Evolutionary conservation across 2,329 filamentous ascomycete species (phyloP).

Genomic region (Orbilia brochopaga): DNA sequence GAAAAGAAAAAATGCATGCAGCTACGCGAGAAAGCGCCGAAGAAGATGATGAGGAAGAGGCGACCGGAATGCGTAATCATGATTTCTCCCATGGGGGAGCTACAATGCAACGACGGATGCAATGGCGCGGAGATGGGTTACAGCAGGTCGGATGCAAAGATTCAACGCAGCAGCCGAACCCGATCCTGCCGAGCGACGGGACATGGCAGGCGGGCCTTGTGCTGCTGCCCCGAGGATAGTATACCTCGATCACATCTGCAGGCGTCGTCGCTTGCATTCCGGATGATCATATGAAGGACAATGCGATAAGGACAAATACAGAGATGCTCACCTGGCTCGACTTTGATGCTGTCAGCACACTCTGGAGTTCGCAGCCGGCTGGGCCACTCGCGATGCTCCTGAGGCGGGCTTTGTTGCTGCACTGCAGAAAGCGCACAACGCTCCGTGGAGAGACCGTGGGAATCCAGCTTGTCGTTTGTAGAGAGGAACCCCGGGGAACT

Average conservation of each 20-base stretch:
- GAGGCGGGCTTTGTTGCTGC: conserved; percentile 37
- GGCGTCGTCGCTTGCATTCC: too few relatives aligned
- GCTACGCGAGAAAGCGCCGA: not conserved
- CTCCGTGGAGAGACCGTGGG: conserved; percentile 47
- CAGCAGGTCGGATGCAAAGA: conserved; percentile 13
- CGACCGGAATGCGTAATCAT: not conserved
- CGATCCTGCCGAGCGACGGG: not conserved
- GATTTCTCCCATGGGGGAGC: too few relatives aligned
- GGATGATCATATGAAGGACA: not conserved
- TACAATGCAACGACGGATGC: not conserved
- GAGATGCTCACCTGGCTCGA: conserved; percentile 44
- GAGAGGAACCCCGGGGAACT: conserved; percentile 23
- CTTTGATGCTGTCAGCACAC: conserved; percentile 35
- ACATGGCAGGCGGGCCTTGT: too few relatives aligned
- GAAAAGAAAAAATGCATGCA: not conserved
- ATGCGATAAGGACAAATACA: not conserved
- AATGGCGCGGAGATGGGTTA: conserved; percentile 1
- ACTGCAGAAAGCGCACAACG: conserved; percentile 50
- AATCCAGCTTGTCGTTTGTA: conserved; percentile 50
- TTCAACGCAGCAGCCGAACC: conserved; percentile 19
- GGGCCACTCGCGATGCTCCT: conserved; percentile 35
- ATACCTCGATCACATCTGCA: too few relatives aligned
- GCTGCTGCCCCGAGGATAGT: too few relatives aligned
- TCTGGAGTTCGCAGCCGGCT: conserved; percentile 47
- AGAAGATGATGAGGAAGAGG: conserved; percentile 5